Conservation (phyloP, 441 rosid species). For the Theobroma grandiflorum region DNA sequence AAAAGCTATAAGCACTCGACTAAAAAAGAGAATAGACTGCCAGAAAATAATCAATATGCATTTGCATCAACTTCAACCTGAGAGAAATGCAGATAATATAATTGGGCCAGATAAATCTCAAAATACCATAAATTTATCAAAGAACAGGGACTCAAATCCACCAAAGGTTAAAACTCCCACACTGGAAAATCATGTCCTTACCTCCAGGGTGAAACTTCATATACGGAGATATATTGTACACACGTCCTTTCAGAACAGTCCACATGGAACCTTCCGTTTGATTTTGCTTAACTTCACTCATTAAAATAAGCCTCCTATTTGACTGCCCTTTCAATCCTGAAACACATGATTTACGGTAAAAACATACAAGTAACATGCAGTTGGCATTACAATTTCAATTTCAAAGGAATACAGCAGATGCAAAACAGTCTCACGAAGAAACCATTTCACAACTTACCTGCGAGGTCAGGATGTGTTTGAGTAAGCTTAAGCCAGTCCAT, state of each 20-base stretch:
- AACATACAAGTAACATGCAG: not conserved
- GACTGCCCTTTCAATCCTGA: constrained; percentile 82
- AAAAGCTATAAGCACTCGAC: not conserved
- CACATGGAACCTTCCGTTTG: constrained; percentile 83
- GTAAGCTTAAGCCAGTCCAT: constrained; percentile 93
- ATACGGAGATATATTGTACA: constrained; percentile 86
- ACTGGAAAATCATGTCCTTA: constrained; percentile 29
- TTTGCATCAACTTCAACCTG: not conserved
- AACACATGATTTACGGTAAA: not conserved
- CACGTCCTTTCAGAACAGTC: constrained; percentile 91
- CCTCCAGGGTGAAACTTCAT: constrained; percentile 99
- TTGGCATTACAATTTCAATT: constrained; percentile 2
- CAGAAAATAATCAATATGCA: not conserved
- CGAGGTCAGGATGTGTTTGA: constrained; percentile 89
- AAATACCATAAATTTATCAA: not conserved
- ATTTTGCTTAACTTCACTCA: constrained; percentile 82
- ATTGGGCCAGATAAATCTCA: not conserved
- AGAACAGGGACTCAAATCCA: not conserved
- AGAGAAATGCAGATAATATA: not conserved
- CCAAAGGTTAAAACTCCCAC: not conserved
- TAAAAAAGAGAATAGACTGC: not conserved
- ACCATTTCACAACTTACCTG: constrained; percentile 53
- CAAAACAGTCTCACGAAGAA: too few species aligned
- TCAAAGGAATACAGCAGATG: not conserved
- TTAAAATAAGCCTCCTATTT: constrained; percentile 69